A percentile compares a stretch with the other conserved stretches of the same genome.
phyloP scores from a whole-genome alignment of 108 stramenopile genomes.

The Skeletonema marinoi region DNA sequence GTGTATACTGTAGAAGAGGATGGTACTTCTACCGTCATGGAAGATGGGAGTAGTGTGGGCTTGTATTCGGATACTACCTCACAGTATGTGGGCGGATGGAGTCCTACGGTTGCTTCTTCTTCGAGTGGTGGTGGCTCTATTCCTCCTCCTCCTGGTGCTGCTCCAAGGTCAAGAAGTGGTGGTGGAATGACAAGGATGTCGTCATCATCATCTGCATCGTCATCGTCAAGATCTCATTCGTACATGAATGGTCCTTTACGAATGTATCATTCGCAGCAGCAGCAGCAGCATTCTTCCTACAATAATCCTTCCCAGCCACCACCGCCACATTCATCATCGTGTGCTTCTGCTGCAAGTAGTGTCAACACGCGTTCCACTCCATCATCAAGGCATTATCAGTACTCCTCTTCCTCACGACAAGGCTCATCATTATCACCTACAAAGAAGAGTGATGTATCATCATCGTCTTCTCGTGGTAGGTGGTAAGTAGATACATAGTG shows the following conservation, averaged over 20 bases:
- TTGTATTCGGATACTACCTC: neutral
- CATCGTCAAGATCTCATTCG: neutral
- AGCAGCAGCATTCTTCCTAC: neutral
- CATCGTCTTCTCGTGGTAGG: too few species aligned
- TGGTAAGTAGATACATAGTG: too few species aligned
- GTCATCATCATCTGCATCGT: too few species aligned
- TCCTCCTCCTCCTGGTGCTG: neutral
- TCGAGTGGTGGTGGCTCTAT: neutral
- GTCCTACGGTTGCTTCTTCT: neutral
- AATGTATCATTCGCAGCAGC: neutral
- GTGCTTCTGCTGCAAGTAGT: neutral
- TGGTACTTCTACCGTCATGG: neutral
- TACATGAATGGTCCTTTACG: neutral
- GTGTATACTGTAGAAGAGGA: neutral
- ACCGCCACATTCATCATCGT: neutral
- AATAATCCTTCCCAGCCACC: neutral
- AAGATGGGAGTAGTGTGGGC: neutral
- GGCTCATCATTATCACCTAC: too few species aligned
- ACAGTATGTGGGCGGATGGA: neutral
- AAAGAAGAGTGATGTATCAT: too few species aligned
- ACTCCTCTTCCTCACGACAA: too few species aligned
- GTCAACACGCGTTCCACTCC: too few species aligned
- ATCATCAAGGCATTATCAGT: too few species aligned
- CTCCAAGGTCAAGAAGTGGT: neutral
- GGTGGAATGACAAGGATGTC: neutral